Base-by-base conservation (phyloP, 768 basidiomycete species). In the Tricholoma sp. region DNA sequence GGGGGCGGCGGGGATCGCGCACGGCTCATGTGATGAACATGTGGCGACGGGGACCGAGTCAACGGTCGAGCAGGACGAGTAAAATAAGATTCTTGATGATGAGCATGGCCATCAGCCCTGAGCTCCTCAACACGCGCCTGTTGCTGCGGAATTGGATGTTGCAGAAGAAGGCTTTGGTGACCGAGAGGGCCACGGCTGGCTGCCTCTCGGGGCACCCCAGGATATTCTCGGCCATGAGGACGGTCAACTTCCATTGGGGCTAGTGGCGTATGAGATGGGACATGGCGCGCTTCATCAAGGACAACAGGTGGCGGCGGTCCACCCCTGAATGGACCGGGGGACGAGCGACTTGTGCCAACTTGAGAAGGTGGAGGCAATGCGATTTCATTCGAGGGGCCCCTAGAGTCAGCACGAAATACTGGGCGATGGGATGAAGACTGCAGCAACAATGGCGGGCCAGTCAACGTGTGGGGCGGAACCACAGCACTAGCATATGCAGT, bases 401-500 rank as follows among this genome's bases (percentile, higher is more conserved):
- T 74, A 1, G 87, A 87, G 56, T 90, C 87, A 0, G 86, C 68
- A 52, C 86, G 77, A 72, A 88, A 88, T 16, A 81, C 68, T 8
- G 83, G 79, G 6, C 84, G 81, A 57, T 75, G 75, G 46, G 66
- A 70, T 22, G 73, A 73, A 11, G 82, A 74, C 61, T 86, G 82
- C 24, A 90, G 63, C 52, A 88, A 71, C 19, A 89, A 75, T 21
- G 86, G 85, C 0, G 86, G 87, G 0, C 89, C 89, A 7, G 76
- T 75, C 12, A 91, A 74, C 6, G 85, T 83, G 1, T 83, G 82
- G 24, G 89, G 87, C 11, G 86, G 87, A 1, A 86, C 81, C 21
- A 87, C 82, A 0, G 86, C 81, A 59, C 84, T 89, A 0, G 91
- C 90, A 64, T 97, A 98, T 4, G 93, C 93, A 3, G 93, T 96